These are phyloP conservation scores for Thielaviopsis musarum DNA, from an alignment of 2,329 filamentous ascomycete genomes.

Conservation along the genomic window DNA sequence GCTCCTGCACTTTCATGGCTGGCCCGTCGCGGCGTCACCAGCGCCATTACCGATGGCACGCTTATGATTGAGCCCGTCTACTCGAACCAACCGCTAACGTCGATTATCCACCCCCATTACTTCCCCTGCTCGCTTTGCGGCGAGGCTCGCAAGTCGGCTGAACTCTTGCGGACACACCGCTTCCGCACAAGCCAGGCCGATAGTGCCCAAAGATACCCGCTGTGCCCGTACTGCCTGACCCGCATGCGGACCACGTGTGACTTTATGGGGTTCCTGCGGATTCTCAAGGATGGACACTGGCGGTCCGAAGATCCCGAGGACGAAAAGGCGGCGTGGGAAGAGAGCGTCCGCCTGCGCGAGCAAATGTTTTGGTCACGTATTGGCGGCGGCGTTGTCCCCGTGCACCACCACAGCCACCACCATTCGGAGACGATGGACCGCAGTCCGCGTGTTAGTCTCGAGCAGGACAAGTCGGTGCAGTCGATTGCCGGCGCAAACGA, in stretches of 20 bases:
- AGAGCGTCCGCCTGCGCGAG: constrained; percentile 75
- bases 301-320: constrained; percentile 67
- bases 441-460: constrained; percentile 21
- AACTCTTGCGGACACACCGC: constrained; percentile 63
- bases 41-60: constrained; percentile 66
- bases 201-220: constrained; percentile 70
- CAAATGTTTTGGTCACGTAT: constrained; percentile 96
- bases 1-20: constrained; percentile 91
- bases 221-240: constrained; percentile 76
- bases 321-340: constrained; percentile 83
- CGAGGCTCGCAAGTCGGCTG: constrained; percentile 54
- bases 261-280: constrained; percentile 77
- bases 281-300: constrained; percentile 87
- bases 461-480: constrained; percentile 13
- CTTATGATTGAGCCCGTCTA: constrained; percentile 82
- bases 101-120: constrained; percentile 33
- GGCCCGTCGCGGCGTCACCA: constrained; percentile 68
- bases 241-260: constrained; percentile 80
- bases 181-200: constrained; percentile 82
- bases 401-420: constrained; percentile 34
- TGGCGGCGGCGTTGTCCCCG: constrained; percentile 76
- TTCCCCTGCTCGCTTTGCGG: constrained; percentile 78
- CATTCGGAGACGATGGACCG: constrained; percentile 12
- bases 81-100: constrained; percentile 32
- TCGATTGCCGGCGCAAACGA: neutral